Base-by-base conservation (phyloP, 2,329 filamentous ascomycete species). In the Bertia moriformis region DNA sequence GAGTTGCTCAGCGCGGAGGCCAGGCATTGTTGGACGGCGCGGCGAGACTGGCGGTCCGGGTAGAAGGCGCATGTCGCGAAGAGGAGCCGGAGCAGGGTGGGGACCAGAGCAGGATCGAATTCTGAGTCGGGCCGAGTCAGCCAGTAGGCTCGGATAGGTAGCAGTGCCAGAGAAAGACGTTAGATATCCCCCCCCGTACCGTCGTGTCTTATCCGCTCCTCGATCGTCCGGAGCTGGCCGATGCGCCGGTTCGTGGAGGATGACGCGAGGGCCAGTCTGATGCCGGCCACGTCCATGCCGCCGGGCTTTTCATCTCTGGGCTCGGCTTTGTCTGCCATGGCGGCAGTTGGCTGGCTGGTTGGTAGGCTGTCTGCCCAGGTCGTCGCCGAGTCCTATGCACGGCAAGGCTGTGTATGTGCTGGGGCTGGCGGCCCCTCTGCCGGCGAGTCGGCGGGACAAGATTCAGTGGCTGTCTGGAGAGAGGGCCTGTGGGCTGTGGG, bases 61-160 rank as follows among this genome's bases (percentile, higher is more conserved):
- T 96, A 98, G 49, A 83, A 76, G 44, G 84, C 74, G 54, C 95
- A 87, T 39, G 88, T 95, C 54, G 77, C 76, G 62, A 96, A 89
- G 20, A 98, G 73, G 22, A 87, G 65, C 44, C 75, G 70, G 45
- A 93, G 63, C 39, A 91, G 57, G 42, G 59, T 56, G 38, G 66
- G 60, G 40, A 74, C 54, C 38, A 63, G 58, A n/a, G n/a, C n/a
- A n/a, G n/a, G n/a, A n/a, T n/a, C n/a, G n/a, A 29, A 57, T 46
- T 20, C 51, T 44, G 32, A 52, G 66, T 56, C 55, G 59, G 54
- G 42, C 68, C 62, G 49, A 69, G 55, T 43, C 62, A 69, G 70
- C 47, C 30, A 44, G 41, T 20, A 35, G 43, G 19, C 24, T 42
- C 18, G 30, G 39, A 43, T 45, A 40, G 14, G 24, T 22, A 15